Evolutionary conservation across 495 filamentous ascomycete species (phyloP).

Genomic region (Collariella sp.): DNA sequence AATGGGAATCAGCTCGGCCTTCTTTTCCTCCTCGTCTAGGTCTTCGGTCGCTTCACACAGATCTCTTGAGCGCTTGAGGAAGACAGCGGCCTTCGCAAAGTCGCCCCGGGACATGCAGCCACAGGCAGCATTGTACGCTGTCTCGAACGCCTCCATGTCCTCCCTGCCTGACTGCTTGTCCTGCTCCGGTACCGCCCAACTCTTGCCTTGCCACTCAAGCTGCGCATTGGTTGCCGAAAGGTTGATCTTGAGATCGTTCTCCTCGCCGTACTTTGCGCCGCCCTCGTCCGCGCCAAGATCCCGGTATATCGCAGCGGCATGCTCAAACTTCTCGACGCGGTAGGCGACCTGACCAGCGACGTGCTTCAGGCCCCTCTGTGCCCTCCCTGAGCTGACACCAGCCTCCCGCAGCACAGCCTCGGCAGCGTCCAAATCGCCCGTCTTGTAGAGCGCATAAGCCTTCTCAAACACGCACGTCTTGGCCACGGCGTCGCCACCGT

Average conservation of each 20-base stretch:
- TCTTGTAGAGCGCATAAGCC: constrained; percentile 88
- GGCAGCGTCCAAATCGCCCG: constrained; percentile 67
- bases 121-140: constrained; percentile 87
- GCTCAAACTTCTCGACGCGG: constrained; percentile 70
- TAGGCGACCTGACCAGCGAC: constrained; percentile 86
- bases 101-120: constrained; percentile 73
- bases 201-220: constrained; percentile 67
- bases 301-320: constrained; percentile 61
- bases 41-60: constrained; percentile 80
- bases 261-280: constrained; percentile 50
- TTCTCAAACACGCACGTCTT: constrained; percentile 63
- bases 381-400: constrained; percentile 12
- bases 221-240: constrained; percentile 71
- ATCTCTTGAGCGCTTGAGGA: constrained; percentile 79
- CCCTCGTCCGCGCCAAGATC: constrained; percentile 44
- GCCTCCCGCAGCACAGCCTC: constrained; percentile 45
- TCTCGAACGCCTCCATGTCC: constrained; percentile 87
- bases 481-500: constrained; percentile 59
- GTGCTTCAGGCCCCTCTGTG: constrained; percentile 54
- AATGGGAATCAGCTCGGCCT: constrained; percentile 75
- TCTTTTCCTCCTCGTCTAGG: constrained; percentile 72
- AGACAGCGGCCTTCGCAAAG: constrained; percentile 60
- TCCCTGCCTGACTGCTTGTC: constrained; percentile 54
- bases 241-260: constrained; percentile 84
- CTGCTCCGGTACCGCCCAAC: constrained; percentile 28